Evolutionary conservation across 495 filamentous ascomycete species (phyloP), one percentile per base, ranked within the genome.

Genomic region (Symbiotaphrina buchneri): DNA sequence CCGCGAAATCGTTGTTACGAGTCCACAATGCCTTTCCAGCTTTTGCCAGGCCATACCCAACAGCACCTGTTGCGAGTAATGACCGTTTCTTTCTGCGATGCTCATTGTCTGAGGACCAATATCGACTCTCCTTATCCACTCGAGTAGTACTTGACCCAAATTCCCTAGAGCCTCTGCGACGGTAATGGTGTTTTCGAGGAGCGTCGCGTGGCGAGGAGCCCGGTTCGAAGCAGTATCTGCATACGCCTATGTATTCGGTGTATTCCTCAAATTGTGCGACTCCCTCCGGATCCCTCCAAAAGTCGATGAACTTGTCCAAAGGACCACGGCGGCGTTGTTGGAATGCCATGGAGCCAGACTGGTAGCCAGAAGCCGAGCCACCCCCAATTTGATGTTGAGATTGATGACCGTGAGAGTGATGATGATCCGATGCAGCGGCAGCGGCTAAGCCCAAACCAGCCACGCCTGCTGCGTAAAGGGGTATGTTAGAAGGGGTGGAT

Each of bases 181-280:
- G 33, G 43, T 69, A 66, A 36, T 71, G 50, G 42, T 80, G 74
- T 36, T 59, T 65, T 36, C 74, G 55, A 22, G 74, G 74, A 2
- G 73, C 74, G 42, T 78, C 56, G 19, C 46, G 34, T n/a, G 61
- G 58, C 18, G 51, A 58, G 2, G 66, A 62, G 4, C 63, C 59
- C 3, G 73, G 71, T 15, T 70, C 63, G 38, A 80, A 80, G 41
- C 74, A 80, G 34, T 65, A 49, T 36, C 53, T 61, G 48, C 74
- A 80, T 4, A 76, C 61, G 13, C 74, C 74, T 30, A 74, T 75
- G 30, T 63, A 55, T 42, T 80, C 71, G 2, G 72, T 74, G 38
- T 79, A 80, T 41, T 74, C 70, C 46, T 80, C 74, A 41, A 71
- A 79, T 37, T 63, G 63, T 4, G 58, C 65, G 3, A 79, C 68